Conservation (phyloP, 805 yeast genomes). For the Torulaspora delbrueckii region DNA sequence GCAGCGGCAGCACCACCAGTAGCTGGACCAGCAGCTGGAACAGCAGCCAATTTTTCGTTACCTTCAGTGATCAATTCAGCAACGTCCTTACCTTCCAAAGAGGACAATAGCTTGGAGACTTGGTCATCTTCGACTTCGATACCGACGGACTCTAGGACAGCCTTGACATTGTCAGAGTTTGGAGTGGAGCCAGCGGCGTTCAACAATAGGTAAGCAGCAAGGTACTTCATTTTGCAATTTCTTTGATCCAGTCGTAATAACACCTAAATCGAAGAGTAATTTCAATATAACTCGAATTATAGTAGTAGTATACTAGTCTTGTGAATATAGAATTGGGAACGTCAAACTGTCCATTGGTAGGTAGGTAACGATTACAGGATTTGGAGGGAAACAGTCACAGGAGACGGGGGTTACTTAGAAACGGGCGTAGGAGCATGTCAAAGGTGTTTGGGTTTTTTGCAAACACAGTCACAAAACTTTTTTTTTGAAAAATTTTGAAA, state of each 20-base stretch:
- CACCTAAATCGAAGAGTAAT: too few relatives aligned
- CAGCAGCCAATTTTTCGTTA: conserved; percentile 91
- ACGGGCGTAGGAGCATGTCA: too few relatives aligned
- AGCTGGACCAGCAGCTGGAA: conserved; percentile 98
- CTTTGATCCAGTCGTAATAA: neutral
- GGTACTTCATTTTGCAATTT: conserved; percentile 72
- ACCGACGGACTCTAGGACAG: conserved; percentile 91
- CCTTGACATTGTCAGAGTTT: conserved; percentile 84
- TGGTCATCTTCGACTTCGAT: conserved; percentile 90
- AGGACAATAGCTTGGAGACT: conserved; percentile 70
- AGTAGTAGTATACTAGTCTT: too few relatives aligned
- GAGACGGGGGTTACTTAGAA: neutral
- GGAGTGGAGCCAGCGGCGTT: conserved; percentile 97
- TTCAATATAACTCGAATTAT: too few relatives aligned
- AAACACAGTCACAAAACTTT: too few relatives aligned
- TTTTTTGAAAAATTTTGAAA: neutral
- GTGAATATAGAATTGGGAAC: too few relatives aligned
- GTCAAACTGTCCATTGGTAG: too few relatives aligned
- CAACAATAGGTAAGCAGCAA: conserved; percentile 98
- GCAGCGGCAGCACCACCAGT: conserved; percentile 68
- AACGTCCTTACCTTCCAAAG: conserved; percentile 90
- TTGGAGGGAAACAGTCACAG: neutral
- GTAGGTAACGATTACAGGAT: too few relatives aligned
- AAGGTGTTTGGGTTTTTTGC: neutral
- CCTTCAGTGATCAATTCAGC: conserved; percentile 92